phyloP scores from a whole-genome alignment of 768 basidiomycete species.

The Boletus eberwhitei region DNA sequence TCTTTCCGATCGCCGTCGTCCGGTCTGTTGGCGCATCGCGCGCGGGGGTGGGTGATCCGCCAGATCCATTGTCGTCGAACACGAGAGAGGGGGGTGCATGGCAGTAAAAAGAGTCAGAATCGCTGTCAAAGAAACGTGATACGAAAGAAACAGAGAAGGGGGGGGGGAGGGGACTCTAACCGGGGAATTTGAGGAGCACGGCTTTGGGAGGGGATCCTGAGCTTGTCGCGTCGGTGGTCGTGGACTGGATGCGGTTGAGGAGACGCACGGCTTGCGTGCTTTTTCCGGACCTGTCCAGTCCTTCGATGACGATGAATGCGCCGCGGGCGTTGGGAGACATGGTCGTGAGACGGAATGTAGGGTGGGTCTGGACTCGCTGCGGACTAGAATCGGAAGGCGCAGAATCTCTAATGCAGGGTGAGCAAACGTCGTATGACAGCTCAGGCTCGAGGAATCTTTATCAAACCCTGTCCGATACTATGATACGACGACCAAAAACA shows the following conservation, averaged over 20 bases:
- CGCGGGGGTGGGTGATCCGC: no score
- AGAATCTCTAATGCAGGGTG: no score
- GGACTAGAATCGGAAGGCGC: no score
- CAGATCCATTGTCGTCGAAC: neutral
- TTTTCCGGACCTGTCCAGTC: conserved; percentile 94
- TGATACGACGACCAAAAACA: no score
- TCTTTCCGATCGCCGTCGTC: conserved; percentile 83
- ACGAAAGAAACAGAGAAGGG: neutral
- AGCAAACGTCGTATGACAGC: no score
- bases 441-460: no score
- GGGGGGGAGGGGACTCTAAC: conserved; percentile 46
- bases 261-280: conserved; percentile 78
- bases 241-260: conserved; percentile 45
- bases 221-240: neutral
- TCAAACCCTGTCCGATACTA: no score
- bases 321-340: conserved; percentile 42
- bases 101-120: neutral
- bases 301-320: conserved; percentile 90
- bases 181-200: conserved; percentile 83
- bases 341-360: neutral
- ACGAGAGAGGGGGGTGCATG: neutral
- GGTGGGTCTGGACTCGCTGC: neutral
- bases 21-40: conserved; percentile 55
- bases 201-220: conserved; percentile 28
- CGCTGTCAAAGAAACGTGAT: neutral